Evolutionary conservation across 306 rosid genomes (phyloP), one percentile per base, ranked within the genome.

Genomic region (Cucumis hystrix): DNA sequence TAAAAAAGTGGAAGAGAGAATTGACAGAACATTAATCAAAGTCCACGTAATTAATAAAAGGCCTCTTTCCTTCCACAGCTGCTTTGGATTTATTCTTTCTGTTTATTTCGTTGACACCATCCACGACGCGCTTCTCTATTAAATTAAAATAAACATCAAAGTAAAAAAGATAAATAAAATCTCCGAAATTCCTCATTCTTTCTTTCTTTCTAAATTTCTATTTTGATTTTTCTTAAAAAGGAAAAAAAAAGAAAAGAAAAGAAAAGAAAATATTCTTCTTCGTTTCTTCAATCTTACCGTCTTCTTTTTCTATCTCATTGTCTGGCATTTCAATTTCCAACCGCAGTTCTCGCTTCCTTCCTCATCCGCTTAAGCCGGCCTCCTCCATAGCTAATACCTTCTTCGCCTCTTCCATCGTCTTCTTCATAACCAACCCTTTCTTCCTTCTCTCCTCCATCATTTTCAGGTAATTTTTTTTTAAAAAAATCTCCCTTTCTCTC

Each of bases 341-440:
- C 57, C 75, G 77, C 25, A 28, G 61, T 72, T 72, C 61, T 51
- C 61, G 77, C 25, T 72, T 72, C 77, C 39, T 47, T 25, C 75
- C 75, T 21, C 57, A 70, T 47, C 75, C 75, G 58, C 59, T 47
- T 28, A 17, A 72, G 20, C 45, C 61, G 43, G 60, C 57, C 43
- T 71, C 76, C 76, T 70, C 41, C 60, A 49, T 72, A 72, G 61
- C 76, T 49, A 8, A 33, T 33, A 33, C 37, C 5, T 33, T 33
- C 5, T 33, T 33, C 61, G 13, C 28, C 61, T 72, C 61, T 51
- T 14, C 62, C 10, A 51, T 72, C 61, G 7, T 51, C 77, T 28
- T 15, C 61, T 72, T 70, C 58, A 47, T 23, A 70, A 70, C 17
- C 8, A 16, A 25, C 39, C 40, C 56, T n/a, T 68, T 10, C 0